phyloP scores from a whole-genome alignment of 331 rosid genomes.

The Rhamnella rubrinervis region DNA sequence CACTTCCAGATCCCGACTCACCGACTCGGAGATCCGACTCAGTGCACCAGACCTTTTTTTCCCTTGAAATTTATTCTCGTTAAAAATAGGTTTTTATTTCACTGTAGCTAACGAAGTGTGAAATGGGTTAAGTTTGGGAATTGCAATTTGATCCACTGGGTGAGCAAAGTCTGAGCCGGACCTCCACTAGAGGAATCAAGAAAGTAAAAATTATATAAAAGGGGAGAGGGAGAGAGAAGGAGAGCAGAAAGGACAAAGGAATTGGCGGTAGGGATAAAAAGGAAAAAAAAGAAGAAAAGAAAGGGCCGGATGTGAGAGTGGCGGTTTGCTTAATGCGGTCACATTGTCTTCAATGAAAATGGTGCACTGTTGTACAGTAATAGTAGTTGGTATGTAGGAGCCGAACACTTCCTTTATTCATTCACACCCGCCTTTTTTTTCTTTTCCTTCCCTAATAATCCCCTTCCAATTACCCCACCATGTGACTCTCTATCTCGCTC shows the following conservation, averaged over 20 bases:
- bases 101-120: too few species aligned
- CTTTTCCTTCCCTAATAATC: conserved; percentile 22
- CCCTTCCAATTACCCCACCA: conserved; percentile 33
- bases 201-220: background rate
- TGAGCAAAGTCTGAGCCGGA: too few species aligned
- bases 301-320: background rate
- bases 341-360: background rate
- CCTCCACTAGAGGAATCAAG: background rate
- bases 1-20: background rate
- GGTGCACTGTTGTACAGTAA: too few species aligned
- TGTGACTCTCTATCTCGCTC: conserved; percentile 37
- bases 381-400: too few species aligned
- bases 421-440: conserved; percentile 65
- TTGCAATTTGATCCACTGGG: too few species aligned
- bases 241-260: conserved; percentile 29
- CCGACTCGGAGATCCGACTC: conserved; percentile 5
- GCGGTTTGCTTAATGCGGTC: conserved; percentile 37
- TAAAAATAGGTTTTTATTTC: too few species aligned
- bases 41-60: background rate
- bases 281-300: background rate
- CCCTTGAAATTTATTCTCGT: background rate
- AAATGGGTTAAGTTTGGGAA: too few species aligned
- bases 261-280: background rate
- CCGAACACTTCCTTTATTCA: conserved; percentile 7
- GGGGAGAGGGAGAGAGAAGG: background rate